Evolutionary conservation across 2,329 filamentous ascomycete species (phyloP).

Genomic region (Diaporthe velutina): DNA sequence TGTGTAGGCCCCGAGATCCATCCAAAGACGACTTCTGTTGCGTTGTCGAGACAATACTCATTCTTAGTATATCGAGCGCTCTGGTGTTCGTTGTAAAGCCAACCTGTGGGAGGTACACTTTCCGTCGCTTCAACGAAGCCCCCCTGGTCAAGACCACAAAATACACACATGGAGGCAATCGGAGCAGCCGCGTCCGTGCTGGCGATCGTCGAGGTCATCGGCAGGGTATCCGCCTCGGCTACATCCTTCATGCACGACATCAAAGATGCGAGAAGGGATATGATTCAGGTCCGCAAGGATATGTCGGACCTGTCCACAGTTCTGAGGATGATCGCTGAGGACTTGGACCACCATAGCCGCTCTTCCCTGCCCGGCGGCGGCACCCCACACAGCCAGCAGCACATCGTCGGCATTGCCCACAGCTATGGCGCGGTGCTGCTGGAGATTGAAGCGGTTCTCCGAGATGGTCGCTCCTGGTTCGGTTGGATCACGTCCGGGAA

Average conservation of each 20-base stretch:
- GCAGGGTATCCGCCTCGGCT: neutral
- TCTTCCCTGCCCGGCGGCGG: neutral
- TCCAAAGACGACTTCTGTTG: too few species aligned
- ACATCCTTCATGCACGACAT: constrained; percentile 24
- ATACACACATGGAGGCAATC: constrained; percentile 11
- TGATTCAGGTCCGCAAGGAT: constrained; percentile 28
- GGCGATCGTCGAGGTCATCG: constrained; percentile 11
- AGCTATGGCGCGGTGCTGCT: neutral
- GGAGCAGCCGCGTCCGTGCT: neutral
- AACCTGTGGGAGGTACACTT: too few species aligned
- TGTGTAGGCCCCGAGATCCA: neutral
- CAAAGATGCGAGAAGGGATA: constrained; percentile 23
- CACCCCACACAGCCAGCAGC: neutral
- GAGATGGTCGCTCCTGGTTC: neutral
- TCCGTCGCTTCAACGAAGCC: too few species aligned
- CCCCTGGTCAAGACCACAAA: too few species aligned
- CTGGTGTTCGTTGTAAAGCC: too few species aligned
- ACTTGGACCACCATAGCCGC: neutral
- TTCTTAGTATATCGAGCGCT: too few species aligned
- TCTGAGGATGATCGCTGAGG: constrained; percentile 7
- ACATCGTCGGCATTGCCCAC: neutral
- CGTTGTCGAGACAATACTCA: too few species aligned
- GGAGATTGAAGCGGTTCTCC: neutral
- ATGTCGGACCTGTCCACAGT: neutral
- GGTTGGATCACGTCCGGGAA: neutral